Evolutionary conservation across 2,329 filamentous ascomycete genomes (phyloP).

Genomic region (Aspergillus ochraceoroseus): DNA sequence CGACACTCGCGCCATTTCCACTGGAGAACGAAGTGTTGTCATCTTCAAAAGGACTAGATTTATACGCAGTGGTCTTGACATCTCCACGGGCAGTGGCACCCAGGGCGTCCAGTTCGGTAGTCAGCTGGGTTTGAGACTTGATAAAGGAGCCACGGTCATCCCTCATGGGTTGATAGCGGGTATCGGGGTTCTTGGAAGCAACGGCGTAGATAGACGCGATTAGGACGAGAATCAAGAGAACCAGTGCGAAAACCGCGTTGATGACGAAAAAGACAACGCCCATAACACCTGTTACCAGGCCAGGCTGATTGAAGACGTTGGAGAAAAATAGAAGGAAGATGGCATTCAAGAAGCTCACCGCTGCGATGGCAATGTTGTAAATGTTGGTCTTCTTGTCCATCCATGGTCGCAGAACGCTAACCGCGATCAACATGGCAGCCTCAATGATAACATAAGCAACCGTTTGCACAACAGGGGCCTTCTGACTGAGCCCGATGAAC

Average conservation of each 20-base stretch:
- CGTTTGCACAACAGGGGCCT: constrained; percentile 66
- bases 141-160: constrained; percentile 96
- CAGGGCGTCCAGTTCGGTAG: constrained; percentile 83
- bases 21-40: constrained; percentile 65
- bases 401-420: constrained; percentile 80
- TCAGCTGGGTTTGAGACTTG: constrained; percentile 84
- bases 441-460: constrained; percentile 80
- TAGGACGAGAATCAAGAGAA: constrained; percentile 77
- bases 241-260: constrained; percentile 76
- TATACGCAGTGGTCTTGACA: constrained; percentile 55
- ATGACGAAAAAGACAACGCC: constrained; percentile 84
- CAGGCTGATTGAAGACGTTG: constrained; percentile 75
- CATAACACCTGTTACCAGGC: constrained; percentile 78
- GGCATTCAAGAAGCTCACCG: constrained; percentile 83
- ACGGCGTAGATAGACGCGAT: constrained; percentile 73
- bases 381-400: constrained; percentile 99
- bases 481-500: constrained; percentile 79
- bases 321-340: constrained; percentile 89
- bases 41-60: constrained; percentile 61
- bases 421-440: constrained; percentile 67
- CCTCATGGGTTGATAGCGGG: constrained; percentile 91
- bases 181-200: constrained; percentile 88
- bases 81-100: constrained; percentile 85
- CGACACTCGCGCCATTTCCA: constrained; percentile 45
- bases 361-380: constrained; percentile 90